A percentile compares a stretch with the other conserved stretches of the same genome.
These are phyloP conservation scores for Allium cepa DNA, from an alignment of 106 monocot species.

Conservation along the genomic window DNA sequence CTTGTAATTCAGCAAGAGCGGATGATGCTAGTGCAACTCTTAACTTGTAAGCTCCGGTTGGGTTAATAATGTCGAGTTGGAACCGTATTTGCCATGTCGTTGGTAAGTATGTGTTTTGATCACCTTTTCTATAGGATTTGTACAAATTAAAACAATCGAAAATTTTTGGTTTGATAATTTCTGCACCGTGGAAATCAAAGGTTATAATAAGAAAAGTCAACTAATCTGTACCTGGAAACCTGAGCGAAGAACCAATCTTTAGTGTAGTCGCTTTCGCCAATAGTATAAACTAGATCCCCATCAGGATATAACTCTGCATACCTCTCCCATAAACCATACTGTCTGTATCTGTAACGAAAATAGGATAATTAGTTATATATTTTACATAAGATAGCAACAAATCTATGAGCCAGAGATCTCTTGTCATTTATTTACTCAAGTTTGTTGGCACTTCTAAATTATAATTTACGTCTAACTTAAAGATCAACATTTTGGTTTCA, in stretches of 20 bases:
- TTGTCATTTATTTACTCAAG: no score
- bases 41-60: slow-evolving; percentile 29
- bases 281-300: slow-evolving; percentile 44
- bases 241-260: slow-evolving; percentile 97
- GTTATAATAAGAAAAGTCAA: background rate
- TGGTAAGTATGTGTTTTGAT: slow-evolving; percentile 10
- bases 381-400: background rate
- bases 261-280: slow-evolving; percentile 48
- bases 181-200: background rate
- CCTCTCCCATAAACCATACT: slow-evolving; percentile 83
- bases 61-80: slow-evolving; percentile 14
- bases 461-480: no score
- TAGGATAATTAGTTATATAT: background rate
- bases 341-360: slow-evolving; percentile 46
- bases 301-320: slow-evolving; percentile 70
- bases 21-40: slow-evolving; percentile 42
- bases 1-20: slow-evolving; percentile 27
- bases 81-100: slow-evolving; percentile 55
- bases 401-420: no score
- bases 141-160: background rate
- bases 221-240: slow-evolving; percentile 44
- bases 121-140: slow-evolving; percentile 1
- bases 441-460: no score
- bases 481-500: no score
- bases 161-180: background rate